These are phyloP conservation scores for Sordariomycetes sp. DNA, from an alignment of 2,329 filamentous ascomycete genomes.

Conservation along the genomic window DNA sequence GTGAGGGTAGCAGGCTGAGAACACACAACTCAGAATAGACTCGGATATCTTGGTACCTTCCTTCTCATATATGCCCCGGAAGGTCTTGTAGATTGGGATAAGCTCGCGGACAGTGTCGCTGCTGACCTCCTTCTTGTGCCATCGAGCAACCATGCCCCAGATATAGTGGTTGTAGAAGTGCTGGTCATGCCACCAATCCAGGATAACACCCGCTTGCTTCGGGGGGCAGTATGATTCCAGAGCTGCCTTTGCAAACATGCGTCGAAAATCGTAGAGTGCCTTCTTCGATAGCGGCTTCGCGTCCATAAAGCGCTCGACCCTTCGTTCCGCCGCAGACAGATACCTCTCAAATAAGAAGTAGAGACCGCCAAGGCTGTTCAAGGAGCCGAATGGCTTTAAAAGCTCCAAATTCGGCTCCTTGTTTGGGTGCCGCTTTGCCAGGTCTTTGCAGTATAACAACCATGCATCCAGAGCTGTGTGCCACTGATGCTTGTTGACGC, in stretches of 20 bases:
- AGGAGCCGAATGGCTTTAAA: slow-evolving; percentile 13
- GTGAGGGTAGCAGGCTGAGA: slow-evolving; percentile 29
- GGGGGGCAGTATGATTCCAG: slow-evolving; percentile 23
- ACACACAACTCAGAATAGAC: slow-evolving; percentile 32
- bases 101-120: slow-evolving; percentile 21
- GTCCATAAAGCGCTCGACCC: slow-evolving; percentile 3
- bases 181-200: slow-evolving; percentile 27
- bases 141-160: slow-evolving; percentile 18
- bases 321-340: slow-evolving; percentile 14
- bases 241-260: slow-evolving; percentile 19
- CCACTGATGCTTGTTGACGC: slow-evolving; percentile 28
- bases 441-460: slow-evolving; percentile 20
- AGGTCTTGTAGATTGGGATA: too few species aligned
- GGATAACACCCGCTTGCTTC: slow-evolving; percentile 23
- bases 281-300: not conserved
- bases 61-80: too few species aligned
- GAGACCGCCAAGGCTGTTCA: slow-evolving; percentile 14
- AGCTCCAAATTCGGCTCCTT: slow-evolving; percentile 8
- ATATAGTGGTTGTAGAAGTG: slow-evolving; percentile 35
- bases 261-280: slow-evolving; percentile 17
- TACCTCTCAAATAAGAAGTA: slow-evolving; percentile 24
- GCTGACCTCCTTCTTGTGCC: slow-evolving; percentile 15
- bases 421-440: slow-evolving; percentile 4
- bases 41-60: slow-evolving; percentile 38
- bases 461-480: slow-evolving; percentile 23